Conservation (phyloP, 192 early-diverging fungal species). For the Coemansia sp. region DNA sequence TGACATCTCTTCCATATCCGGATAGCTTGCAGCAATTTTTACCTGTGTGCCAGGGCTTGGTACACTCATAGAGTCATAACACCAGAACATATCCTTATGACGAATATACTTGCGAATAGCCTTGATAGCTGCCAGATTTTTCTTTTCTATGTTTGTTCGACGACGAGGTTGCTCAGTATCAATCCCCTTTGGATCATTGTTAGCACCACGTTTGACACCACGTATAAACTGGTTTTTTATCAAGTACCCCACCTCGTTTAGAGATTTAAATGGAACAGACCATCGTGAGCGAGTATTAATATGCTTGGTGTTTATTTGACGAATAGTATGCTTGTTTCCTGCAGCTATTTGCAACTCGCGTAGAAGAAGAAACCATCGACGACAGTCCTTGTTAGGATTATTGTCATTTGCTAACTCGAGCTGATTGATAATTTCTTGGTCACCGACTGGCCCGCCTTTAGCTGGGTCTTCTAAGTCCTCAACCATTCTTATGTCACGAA, state of each 20-base stretch:
- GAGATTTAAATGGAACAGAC: conserved; percentile 50
- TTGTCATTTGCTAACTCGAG: conserved; percentile 25
- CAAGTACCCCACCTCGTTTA: conserved; percentile 43
- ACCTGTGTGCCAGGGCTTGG: conserved; percentile 1
- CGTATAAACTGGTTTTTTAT: conserved; percentile 40
- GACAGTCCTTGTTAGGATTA: conserved; percentile 37
- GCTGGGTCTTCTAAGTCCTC: conserved; percentile 17
- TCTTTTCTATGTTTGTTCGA: conserved; percentile 47
- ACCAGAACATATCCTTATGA: conserved; percentile 22
- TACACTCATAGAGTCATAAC: conserved; percentile 3
- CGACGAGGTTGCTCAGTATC: not conserved
- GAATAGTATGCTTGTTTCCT: conserved; percentile 30
- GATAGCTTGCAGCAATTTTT: not conserved
- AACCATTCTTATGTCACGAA: conserved; percentile 26
- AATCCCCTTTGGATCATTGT: not conserved
- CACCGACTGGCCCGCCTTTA: conserved; percentile 1
- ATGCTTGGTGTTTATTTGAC: conserved; percentile 51
- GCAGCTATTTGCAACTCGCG: conserved; percentile 28
- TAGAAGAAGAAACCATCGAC: conserved; percentile 20
- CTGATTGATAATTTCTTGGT: conserved; percentile 21
- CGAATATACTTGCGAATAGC: conserved; percentile 33
- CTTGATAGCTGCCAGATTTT: conserved; percentile 39
- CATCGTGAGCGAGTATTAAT: conserved; percentile 48
- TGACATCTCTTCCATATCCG: conserved; percentile 28
- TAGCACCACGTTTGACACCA: conserved; percentile 14